Evolutionary conservation across 495 filamentous ascomycete species (phyloP), one percentile per base, ranked within the genome.

Genomic region (Monascus purpureus): DNA sequence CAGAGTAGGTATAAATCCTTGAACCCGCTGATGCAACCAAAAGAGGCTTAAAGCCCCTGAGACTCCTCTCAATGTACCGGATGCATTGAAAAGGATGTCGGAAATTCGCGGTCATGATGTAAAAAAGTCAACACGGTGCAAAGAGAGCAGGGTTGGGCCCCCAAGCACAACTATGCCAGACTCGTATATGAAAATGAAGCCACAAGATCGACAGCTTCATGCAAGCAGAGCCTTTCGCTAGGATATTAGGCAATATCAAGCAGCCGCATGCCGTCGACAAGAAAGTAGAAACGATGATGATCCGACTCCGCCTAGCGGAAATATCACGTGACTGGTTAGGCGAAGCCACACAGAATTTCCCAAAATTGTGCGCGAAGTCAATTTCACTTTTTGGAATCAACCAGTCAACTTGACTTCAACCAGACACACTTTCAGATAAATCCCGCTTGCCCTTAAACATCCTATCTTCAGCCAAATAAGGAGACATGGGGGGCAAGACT

Each of bases 401-500:
- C 32, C n/a, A n/a, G 37, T 40, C 40, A 36, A 27, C 43, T 37
- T 43, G 37, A 31, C 15, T 27, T 46, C 40, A 36, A 37, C n/a
- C n/a, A n/a, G n/a, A n/a, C n/a, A n/a, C n/a, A n/a, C n/a, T n/a
- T n/a, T n/a, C n/a, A n/a, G n/a, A n/a, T n/a, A n/a, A n/a, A n/a
- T 41, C 45, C 39, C 33, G 28, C 49, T 74, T 75, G 65, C 75
- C 84, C 84, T 93, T 88, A 93, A 93, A 90, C 54, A 90, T 76
- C 84, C 84, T 88, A 68, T 78, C 84, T 90, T 88, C 84, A 80
- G 47, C 51, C 41, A 49, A 58, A 60, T 67, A 93, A 90, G 84
- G 82, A 93, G 85, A 86, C 68, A 97, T 97, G 90, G 90, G 90
- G 88, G 90, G 87, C 85, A 94, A 80, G 67, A 73, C 79, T 37